Percentiles rank a stretch among this genome's conserved stretches.
These are phyloP conservation scores for Plasmopara viticola DNA, from an alignment of 352 stramenopile species.

Conservation along the genomic window DNA sequence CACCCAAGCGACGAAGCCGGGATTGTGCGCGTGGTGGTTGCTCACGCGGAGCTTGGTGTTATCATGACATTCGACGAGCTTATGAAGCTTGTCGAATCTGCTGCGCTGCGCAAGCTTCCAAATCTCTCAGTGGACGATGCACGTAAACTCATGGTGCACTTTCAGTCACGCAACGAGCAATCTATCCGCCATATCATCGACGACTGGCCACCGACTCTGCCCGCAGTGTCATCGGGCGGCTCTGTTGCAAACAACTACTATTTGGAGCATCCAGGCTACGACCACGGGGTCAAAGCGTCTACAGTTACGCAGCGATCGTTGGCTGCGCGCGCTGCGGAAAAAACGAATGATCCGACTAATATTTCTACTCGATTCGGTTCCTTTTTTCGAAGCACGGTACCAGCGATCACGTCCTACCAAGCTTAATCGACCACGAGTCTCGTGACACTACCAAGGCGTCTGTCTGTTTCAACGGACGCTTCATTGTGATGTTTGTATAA, in stretches of 20 bases:
- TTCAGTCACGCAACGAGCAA: conserved; percentile 43
- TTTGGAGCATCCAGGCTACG: conserved; percentile 17
- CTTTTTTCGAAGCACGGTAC: too few species aligned
- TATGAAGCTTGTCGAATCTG: conserved; percentile 42
- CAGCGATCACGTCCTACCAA: too few species aligned
- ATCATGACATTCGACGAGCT: conserved; percentile 63
- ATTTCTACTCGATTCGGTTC: too few species aligned
- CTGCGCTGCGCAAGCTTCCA: conserved; percentile 47
- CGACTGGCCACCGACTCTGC: conserved; percentile 26
- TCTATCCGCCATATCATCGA: conserved; percentile 44
- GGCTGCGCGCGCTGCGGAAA: too few species aligned
- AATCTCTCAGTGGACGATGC: conserved; percentile 49
- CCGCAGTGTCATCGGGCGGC: not conserved
- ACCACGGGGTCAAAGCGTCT: conserved; percentile 3
- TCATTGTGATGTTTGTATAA: too few species aligned
- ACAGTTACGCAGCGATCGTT: not conserved
- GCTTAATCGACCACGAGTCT: too few species aligned
- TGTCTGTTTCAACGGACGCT: too few species aligned
- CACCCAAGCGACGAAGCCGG: conserved; percentile 43
- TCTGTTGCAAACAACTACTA: conserved; percentile 1
- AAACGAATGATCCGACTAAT: too few species aligned
- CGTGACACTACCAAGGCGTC: too few species aligned
- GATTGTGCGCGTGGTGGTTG: conserved; percentile 47
- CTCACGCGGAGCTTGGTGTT: conserved; percentile 48
- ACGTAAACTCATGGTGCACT: conserved; percentile 34